These are phyloP conservation scores for Castanea sativa DNA, from an alignment of 306 rosid species.

Conservation along the genomic window DNA sequence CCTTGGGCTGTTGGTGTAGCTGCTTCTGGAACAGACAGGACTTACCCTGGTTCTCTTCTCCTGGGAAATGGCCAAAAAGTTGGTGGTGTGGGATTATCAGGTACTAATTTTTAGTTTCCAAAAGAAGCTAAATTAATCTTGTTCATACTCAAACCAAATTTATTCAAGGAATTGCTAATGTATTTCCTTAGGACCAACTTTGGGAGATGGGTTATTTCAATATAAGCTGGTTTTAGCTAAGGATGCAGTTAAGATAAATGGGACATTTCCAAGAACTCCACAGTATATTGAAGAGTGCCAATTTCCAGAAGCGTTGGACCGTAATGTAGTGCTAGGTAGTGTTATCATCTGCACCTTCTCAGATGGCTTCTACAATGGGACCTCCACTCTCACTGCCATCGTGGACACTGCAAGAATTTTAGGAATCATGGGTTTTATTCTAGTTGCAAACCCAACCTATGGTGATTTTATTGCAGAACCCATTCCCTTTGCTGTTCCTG, in stretches of 20 bases:
- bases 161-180: neutral
- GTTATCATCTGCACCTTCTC: constrained; percentile 76
- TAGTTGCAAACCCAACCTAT: constrained; percentile 59
- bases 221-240: constrained; percentile 65
- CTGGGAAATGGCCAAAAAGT: constrained; percentile 61
- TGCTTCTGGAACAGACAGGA: constrained; percentile 65
- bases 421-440: constrained; percentile 50
- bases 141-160: constrained; percentile 2
- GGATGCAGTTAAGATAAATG: constrained; percentile 60
- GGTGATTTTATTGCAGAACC: constrained; percentile 77
- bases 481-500: constrained; percentile 56
- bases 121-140: no score
- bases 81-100: constrained; percentile 62
- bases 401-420: constrained; percentile 52
- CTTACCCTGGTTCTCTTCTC: constrained; percentile 43
- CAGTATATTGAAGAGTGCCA: constrained; percentile 78
- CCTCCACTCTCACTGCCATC: constrained; percentile 62
- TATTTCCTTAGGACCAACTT: constrained; percentile 48
- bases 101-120: constrained; percentile 14
- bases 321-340: constrained; percentile 39
- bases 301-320: constrained; percentile 66
- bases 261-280: constrained; percentile 41
- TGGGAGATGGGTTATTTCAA: constrained; percentile 41
- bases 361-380: constrained; percentile 56
- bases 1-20: constrained; percentile 80